Percentiles rank a stretch among this genome's conserved stretches.
phyloP scores from a whole-genome alignment of 352 stramenopile species.

The Globisporangium emineosum region DNA sequence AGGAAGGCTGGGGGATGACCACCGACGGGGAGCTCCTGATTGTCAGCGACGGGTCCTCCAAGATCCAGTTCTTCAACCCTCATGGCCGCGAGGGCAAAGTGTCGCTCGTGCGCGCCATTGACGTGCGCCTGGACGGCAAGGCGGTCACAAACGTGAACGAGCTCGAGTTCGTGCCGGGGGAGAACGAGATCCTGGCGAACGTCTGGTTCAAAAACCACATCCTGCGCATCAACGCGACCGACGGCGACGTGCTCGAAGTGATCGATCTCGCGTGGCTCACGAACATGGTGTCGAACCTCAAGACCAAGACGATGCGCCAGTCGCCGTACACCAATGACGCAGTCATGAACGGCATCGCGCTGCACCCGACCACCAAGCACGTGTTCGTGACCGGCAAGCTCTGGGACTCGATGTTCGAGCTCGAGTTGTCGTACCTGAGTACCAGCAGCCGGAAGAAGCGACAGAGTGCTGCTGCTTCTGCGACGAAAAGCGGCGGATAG shows the following conservation, averaged over 20 bases:
- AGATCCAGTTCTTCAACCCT: conserved; percentile 80
- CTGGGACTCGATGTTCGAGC: conserved; percentile 84
- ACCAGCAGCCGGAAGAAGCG: conserved; percentile 1
- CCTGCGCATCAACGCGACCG: conserved; percentile 70
- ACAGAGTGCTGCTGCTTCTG: background rate
- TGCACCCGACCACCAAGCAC: conserved; percentile 51
- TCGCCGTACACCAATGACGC: conserved; percentile 44
- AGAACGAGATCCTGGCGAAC: conserved; percentile 85
- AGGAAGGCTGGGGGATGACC: conserved; percentile 89
- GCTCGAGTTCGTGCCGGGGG: conserved; percentile 79
- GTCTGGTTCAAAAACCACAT: conserved; percentile 82
- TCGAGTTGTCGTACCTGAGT: conserved; percentile 62
- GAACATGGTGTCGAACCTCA: conserved; percentile 58
- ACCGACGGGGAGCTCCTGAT: conserved; percentile 80
- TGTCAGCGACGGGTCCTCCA: conserved; percentile 79
- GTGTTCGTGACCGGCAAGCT: conserved; percentile 81
- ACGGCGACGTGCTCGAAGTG: conserved; percentile 60
- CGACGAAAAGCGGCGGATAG: background rate
- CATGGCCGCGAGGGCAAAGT: conserved; percentile 15
- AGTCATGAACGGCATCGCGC: conserved; percentile 90
- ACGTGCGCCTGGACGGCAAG: conserved; percentile 40
- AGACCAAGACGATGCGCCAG: conserved; percentile 43
- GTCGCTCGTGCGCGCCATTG: conserved; percentile 49
- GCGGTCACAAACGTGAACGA: conserved; percentile 74
- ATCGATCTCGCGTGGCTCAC: conserved; percentile 68